phyloP scores from a whole-genome alignment of 257 asterid genomes.

The Solanum neorickii region DNA sequence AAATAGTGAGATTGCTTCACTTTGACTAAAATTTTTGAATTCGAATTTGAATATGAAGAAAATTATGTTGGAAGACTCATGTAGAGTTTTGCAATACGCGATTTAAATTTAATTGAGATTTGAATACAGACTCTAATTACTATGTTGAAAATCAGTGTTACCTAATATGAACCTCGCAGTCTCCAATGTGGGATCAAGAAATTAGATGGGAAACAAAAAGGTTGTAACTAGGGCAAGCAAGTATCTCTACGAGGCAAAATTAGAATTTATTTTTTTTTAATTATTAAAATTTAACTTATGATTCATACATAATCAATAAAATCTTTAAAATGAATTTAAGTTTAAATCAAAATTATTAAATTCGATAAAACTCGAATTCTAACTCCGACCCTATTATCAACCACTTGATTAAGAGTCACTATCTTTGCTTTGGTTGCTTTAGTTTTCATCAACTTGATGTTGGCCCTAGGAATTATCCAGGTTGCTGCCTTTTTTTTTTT shows the following conservation, averaged over 20 bases:
- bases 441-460: background rate
- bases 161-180: background rate
- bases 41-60: too few species aligned
- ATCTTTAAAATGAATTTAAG: fast-evolving
- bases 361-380: background rate
- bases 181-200: background rate
- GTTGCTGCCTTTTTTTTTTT: background rate
- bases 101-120: too few species aligned
- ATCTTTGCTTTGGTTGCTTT: background rate
- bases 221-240: background rate
- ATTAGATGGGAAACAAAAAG: background rate
- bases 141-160: too few species aligned
- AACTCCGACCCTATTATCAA: background rate
- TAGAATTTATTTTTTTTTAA: background rate
- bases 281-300: background rate
- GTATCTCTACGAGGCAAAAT: too few species aligned
- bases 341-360: background rate
- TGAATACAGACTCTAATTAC: fast-evolving
- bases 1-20: background rate
- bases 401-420: background rate
- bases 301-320: background rate
- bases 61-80: too few species aligned
- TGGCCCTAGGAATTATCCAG: background rate
- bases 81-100: too few species aligned
- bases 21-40: too few species aligned